Percentiles rank a stretch among this genome's conserved stretches.
Evolutionary conservation across 345 rosid genomes (phyloP).

Genomic region (Populus simonii): DNA sequence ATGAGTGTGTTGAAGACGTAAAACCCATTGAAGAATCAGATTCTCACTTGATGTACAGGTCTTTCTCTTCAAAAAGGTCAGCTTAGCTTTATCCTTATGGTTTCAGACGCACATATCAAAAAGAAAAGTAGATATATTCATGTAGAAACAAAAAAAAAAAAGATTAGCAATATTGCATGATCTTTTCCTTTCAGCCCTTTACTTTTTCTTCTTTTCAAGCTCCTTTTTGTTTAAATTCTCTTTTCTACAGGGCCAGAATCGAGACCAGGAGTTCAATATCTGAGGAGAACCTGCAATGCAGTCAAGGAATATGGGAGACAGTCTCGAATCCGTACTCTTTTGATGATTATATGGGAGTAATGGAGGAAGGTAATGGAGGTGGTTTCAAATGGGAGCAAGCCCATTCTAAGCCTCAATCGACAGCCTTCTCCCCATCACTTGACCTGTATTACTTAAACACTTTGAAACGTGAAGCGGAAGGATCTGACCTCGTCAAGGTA

Average conservation of each 20-base stretch:
- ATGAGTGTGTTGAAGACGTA: slow-evolving; percentile 32
- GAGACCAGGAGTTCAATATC: slow-evolving; percentile 46
- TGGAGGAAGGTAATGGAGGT: slow-evolving; percentile 30
- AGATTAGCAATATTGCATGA: slow-evolving; percentile 20
- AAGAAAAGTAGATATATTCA: slow-evolving; percentile 10
- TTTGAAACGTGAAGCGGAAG: slow-evolving; percentile 21
- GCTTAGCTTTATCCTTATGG: slow-evolving; percentile 13
- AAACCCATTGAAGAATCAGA: slow-evolving; percentile 44
- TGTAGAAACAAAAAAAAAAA: slow-evolving; percentile 32
- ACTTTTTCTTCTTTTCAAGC: slow-evolving; percentile 3
- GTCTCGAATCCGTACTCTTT: slow-evolving; percentile 30
- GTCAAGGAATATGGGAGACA: slow-evolving; percentile 41
- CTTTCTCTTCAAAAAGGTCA: slow-evolving; percentile 44
- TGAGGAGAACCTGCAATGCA: slow-evolving; percentile 49
- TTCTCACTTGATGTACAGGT: slow-evolving; percentile 28
- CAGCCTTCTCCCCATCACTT: slow-evolving; percentile 28
- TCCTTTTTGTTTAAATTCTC: slow-evolving; percentile 22
- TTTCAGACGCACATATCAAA: background rate
- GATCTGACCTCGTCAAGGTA: slow-evolving; percentile 49
- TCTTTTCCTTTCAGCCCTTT: slow-evolving; percentile 23
- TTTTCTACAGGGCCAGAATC: slow-evolving; percentile 37
- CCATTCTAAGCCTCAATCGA: slow-evolving; percentile 13
- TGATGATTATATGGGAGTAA: slow-evolving; percentile 39
- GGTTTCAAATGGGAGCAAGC: slow-evolving; percentile 41
- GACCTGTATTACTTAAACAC: slow-evolving; percentile 19